Percentiles rank a stretch among this genome's conserved stretches.
Evolutionary conservation across 2,329 filamentous ascomycete species (phyloP).

Genomic region (Blumeria hordei): DNA sequence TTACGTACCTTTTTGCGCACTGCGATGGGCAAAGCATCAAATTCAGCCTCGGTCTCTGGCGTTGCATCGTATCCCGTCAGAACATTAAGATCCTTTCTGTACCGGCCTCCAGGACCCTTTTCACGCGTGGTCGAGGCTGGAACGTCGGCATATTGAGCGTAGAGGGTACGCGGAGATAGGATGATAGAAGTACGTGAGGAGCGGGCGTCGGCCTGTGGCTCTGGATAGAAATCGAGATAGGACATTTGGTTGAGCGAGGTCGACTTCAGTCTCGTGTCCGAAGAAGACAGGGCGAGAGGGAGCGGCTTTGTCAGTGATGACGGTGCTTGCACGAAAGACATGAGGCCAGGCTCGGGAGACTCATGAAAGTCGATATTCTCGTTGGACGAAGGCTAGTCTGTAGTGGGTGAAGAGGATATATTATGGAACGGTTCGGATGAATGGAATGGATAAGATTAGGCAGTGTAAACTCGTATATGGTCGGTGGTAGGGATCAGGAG

Average conservation of each 20-base stretch:
- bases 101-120: conserved; percentile 6
- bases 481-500: neutral
- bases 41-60: conserved; percentile 20
- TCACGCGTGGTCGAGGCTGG: conserved; percentile 9
- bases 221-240: neutral
- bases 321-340: neutral
- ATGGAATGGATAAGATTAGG: neutral
- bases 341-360: too few relatives aligned
- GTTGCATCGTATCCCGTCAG: conserved; percentile 10
- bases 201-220: neutral
- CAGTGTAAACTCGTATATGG: neutral
- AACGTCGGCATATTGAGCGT: conserved; percentile 10
- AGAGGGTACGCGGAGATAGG: conserved; percentile 9
- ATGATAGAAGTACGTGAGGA: neutral
- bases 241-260: neutral
- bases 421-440: too few relatives aligned
- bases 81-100: conserved; percentile 13
- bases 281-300: neutral
- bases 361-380: too few relatives aligned
- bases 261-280: neutral
- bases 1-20: conserved; percentile 26
- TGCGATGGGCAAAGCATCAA: conserved; percentile 24
- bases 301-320: neutral
- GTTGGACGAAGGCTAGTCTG: too few relatives aligned
- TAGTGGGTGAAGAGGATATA: too few relatives aligned